Evolutionary conservation across 371 early-diverging fungal genomes (phyloP), one percentile per base, ranked within the genome.

Genomic region (Mortierella sp.): DNA sequence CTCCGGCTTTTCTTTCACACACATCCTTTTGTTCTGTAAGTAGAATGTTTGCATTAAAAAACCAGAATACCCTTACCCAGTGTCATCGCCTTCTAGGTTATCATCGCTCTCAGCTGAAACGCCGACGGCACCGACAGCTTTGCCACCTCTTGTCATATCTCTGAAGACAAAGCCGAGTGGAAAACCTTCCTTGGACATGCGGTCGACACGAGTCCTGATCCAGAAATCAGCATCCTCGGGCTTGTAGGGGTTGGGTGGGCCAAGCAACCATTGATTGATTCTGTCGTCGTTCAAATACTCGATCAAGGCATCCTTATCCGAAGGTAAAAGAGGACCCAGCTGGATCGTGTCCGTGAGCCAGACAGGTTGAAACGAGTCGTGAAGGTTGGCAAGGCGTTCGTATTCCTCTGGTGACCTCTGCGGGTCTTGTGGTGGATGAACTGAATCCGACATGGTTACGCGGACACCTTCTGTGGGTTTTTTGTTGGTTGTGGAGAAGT

Each of bases 271-370:
- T 13, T 21, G 23, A 18, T 67, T 47, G 42, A 78, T 31, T 21
- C 56, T 28, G 6, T 54, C 41, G 52, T 66, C 67, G 51, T 71
- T 78, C n/a, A 71, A 16, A 51, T 71, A 34, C 21, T 45, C 34
- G 43, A 71, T 13, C 26, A 66, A 23, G 5, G 57, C 26, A 7
- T 62, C 61, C 45, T 51, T 59, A 47, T 78, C 78, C 2, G 78
- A 55, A 21, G 66, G 60, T 7, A 61, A 38, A 14, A 57, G 39
- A 8, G 71, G 78, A 5, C 50, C 53, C 9, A 67, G 34, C 28
- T 78, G 67, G 43, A 78, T 67, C 28, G 78, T 71, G 13, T 71
- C 63, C 6, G 78, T 78, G 23, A 78, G 34, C 70, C 76, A 74
- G 23, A 60, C 18, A 10, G 69, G 69, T 18, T 28, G n/a, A 46